Conservation (phyloP, 371 early-diverging fungal genomes). For the Zychaea mexicana region DNA sequence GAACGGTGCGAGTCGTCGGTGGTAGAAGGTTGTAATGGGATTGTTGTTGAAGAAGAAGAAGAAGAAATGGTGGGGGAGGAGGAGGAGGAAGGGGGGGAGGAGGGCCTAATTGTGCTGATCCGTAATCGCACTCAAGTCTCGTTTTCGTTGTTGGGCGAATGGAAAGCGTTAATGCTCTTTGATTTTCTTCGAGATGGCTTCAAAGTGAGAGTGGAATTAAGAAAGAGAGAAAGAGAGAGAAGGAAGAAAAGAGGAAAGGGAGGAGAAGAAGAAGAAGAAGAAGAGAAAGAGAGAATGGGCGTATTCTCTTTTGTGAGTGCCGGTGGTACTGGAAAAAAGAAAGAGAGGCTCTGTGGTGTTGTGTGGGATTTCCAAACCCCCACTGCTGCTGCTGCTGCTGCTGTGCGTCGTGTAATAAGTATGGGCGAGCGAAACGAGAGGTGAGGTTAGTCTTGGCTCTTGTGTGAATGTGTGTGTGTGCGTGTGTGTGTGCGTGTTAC, state of each 20-base stretch:
- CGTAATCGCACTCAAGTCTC: neutral
- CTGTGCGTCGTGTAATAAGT: neutral
- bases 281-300: conserved; percentile 1
- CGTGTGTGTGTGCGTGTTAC: too few species aligned
- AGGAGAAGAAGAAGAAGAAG: neutral
- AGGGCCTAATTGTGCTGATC: neutral
- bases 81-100: too few species aligned
- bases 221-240: neutral
- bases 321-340: too few species aligned
- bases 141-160: neutral
- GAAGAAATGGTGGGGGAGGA: neutral
- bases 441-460: conserved; percentile 2
- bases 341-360: too few species aligned
- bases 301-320: neutral
- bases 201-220: neutral
- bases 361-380: neutral
- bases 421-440: too few species aligned
- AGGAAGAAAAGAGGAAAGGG: conserved; percentile 9
- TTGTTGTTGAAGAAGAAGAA: neutral
- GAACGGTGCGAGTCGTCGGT: too few species aligned
- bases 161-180: neutral
- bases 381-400: too few species aligned
- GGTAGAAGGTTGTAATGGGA: too few species aligned
- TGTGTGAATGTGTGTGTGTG: too few species aligned
- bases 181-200: neutral